phyloP scores from a whole-genome alignment of 441 rosid genomes.

The Adansonia madagascariensis region DNA sequence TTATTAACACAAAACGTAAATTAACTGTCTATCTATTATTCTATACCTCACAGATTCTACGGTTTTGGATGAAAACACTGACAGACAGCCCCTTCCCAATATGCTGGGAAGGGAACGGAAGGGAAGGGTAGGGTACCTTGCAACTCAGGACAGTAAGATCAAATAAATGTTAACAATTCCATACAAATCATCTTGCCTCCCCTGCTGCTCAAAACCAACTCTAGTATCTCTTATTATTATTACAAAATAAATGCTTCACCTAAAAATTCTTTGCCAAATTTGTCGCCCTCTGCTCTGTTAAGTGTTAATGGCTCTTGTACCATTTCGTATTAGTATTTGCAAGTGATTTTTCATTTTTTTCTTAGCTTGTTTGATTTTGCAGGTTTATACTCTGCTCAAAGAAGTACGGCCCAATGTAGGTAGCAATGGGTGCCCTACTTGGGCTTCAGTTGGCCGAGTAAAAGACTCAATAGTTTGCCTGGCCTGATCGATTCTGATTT shows the following conservation, averaged over 20 bases:
- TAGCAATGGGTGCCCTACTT: neutral
- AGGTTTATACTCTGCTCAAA: neutral
- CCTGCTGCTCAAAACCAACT: too few species aligned
- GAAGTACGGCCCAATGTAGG: neutral
- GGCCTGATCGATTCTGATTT: neutral
- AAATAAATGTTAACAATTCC: neutral
- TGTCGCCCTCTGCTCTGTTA: too few species aligned
- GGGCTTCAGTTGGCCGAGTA: neutral
- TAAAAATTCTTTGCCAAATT: too few species aligned
- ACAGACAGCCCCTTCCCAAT: too few species aligned
- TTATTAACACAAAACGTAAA: neutral
- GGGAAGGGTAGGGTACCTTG: neutral
- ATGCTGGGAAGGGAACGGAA: neutral
- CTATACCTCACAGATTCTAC: neutral
- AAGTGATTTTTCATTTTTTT: too few species aligned
- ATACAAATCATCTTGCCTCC: too few species aligned
- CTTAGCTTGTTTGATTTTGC: neutral
- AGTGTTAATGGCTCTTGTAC: too few species aligned
- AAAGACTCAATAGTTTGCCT: neutral
- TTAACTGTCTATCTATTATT: neutral
- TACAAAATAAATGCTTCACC: too few species aligned
- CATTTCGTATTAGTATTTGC: too few species aligned
- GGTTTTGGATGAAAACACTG: neutral
- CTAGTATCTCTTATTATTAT: too few species aligned
- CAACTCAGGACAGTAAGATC: neutral